Evolutionary conservation across 2,329 filamentous ascomycete species (phyloP).

Genomic region (Tympanopsis confertula): DNA sequence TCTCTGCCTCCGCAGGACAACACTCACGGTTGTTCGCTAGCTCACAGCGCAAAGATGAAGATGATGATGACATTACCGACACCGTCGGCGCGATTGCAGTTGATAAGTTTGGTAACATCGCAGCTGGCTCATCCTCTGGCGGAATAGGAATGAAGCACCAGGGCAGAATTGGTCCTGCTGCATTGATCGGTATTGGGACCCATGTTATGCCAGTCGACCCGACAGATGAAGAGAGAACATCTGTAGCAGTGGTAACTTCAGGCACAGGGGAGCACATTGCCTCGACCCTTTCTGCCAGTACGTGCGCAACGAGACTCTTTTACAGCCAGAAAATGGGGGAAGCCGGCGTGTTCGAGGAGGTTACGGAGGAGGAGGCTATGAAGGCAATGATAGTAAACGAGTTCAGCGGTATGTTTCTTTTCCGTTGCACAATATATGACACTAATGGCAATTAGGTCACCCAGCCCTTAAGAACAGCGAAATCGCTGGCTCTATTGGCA

Average conservation of each 20-base stretch:
- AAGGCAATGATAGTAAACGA: conserved; percentile 66
- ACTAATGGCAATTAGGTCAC: conserved; percentile 40
- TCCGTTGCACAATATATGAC: neutral
- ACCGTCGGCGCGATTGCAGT: conserved; percentile 94
- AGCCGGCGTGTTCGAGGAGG: conserved; percentile 50
- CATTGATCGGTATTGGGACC: conserved; percentile 82
- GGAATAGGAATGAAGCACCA: conserved; percentile 98
- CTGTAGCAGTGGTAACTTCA: conserved; percentile 77
- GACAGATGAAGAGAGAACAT: conserved; percentile 25
- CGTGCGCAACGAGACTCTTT: conserved; percentile 77
- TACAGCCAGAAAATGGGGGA: conserved; percentile 48
- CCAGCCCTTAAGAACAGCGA: conserved; percentile 71
- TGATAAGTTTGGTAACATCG: conserved; percentile 74
- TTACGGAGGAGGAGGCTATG: conserved; percentile 65
- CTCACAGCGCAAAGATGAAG: too few relatives aligned
- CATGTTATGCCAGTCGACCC: conserved; percentile 59
- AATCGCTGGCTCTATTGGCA: conserved; percentile 78
- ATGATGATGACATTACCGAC: conserved; percentile 51
- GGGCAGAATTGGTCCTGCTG: conserved; percentile 82
- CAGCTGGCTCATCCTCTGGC: conserved; percentile 88
- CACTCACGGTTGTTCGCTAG: too few relatives aligned
- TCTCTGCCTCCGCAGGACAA: too few relatives aligned
- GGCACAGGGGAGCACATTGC: conserved; percentile 98
- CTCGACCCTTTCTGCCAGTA: conserved; percentile 79
- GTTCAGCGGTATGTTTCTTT: conserved; percentile 32